These are phyloP conservation scores for Circinella minor DNA, from an alignment of 371 early-diverging fungal genomes.

Conservation along the genomic window DNA sequence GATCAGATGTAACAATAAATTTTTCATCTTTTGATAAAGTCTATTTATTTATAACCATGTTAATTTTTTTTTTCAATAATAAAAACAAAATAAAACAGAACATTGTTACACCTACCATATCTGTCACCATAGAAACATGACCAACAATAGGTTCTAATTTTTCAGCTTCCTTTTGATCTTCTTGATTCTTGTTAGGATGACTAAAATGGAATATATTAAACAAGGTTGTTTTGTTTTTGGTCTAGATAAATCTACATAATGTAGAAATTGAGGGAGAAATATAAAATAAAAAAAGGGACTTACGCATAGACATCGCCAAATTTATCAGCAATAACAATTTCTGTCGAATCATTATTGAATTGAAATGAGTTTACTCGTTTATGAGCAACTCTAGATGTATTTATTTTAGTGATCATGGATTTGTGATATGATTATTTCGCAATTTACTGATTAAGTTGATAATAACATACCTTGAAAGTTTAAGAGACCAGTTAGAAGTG, in stretches of 20 bases:
- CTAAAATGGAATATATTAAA: constrained; percentile 14
- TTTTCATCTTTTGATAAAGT: constrained; percentile 60
- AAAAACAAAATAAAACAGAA: too few relatives aligned
- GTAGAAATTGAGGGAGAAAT: too few relatives aligned
- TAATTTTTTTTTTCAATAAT: neutral
- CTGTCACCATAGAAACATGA: constrained; percentile 94
- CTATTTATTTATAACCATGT: constrained; percentile 23
- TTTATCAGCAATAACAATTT: constrained; percentile 88
- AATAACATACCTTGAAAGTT: constrained; percentile 47
- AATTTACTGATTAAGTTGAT: neutral
- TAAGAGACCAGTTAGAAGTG: constrained; percentile 63
- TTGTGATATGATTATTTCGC: too few relatives aligned
- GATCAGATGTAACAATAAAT: constrained; percentile 87
- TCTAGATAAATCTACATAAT: too few relatives aligned
- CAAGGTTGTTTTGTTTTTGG: too few relatives aligned
- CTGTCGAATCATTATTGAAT: constrained; percentile 62
- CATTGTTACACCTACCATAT: constrained; percentile 57
- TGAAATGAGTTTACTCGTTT: constrained; percentile 75
- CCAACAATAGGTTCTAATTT: constrained; percentile 78
- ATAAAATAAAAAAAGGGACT: neutral
- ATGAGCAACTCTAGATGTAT: constrained; percentile 45
- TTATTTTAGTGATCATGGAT: too few relatives aligned
- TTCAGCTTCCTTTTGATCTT: constrained; percentile 35
- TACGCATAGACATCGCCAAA: constrained; percentile 94
- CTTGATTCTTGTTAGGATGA: constrained; percentile 32